These are phyloP conservation scores for Xylariaceae sp. DNA, from an alignment of 2,329 filamentous ascomycete genomes.

Conservation along the genomic window DNA sequence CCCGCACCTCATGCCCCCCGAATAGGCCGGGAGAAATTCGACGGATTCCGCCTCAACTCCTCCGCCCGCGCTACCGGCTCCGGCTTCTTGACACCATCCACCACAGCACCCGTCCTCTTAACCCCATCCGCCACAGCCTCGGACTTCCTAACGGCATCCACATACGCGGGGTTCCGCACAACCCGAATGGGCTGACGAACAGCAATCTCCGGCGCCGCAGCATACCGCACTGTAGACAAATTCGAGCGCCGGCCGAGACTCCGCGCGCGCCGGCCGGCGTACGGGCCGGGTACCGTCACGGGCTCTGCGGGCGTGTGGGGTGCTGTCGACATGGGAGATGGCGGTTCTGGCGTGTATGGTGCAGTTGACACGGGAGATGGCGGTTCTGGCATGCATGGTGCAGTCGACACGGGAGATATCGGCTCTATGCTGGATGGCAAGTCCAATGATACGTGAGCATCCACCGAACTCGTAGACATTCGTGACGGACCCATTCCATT, in stretches of 20 bases:
- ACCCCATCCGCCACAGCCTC: neutral
- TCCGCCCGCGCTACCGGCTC: no score
- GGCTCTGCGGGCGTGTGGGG: no score
- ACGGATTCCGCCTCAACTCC: neutral
- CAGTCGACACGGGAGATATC: neutral
- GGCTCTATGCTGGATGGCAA: neutral
- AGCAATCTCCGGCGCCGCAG: conserved; percentile 28
- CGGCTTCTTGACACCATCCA: neutral
- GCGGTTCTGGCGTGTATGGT: neutral
- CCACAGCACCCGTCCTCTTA: neutral
- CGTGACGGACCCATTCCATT: conserved; percentile 17
- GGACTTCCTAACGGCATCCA: no score
- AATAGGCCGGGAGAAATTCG: neutral
- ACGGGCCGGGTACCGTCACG: no score
- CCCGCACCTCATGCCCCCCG: neutral
- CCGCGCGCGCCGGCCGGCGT: neutral
- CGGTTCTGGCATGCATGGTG: neutral
- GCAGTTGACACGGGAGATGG: neutral
- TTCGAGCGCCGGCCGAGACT: conserved; percentile 20
- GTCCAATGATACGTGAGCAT: neutral
- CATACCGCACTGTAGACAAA: conserved; percentile 29
- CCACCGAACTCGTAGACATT: neutral
- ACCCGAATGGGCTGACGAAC: conserved; percentile 27
- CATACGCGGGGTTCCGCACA: conserved; percentile 27
- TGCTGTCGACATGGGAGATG: neutral